Conservation (phyloP, 768 basidiomycete species). For the Mycena capillaripes region DNA sequence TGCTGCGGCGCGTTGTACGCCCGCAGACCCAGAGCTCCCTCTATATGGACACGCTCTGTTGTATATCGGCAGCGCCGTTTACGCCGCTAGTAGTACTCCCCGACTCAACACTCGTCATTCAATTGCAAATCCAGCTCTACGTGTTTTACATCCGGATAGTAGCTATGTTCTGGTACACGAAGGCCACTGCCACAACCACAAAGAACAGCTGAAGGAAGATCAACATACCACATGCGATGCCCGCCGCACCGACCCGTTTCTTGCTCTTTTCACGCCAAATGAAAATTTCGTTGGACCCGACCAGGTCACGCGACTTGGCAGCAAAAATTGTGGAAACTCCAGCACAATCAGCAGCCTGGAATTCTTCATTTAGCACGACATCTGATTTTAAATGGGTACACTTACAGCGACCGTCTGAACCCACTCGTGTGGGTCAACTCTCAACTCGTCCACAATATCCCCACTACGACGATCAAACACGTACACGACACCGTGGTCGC, state of each 20-base stretch:
- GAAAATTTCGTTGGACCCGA: slow-evolving; percentile 17
- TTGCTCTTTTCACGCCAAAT: slow-evolving; percentile 25
- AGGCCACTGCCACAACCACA: slow-evolving; percentile 8
- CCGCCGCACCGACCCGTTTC: slow-evolving; percentile 13
- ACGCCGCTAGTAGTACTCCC: neutral
- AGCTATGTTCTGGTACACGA: slow-evolving; percentile 14
- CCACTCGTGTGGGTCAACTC: slow-evolving; percentile 26
- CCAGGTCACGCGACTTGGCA: slow-evolving; percentile 26
- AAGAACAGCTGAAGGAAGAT: slow-evolving; percentile 25
- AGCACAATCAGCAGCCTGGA: slow-evolving; percentile 27
- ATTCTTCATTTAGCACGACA: slow-evolving; percentile 6
- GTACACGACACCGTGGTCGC: slow-evolving; percentile 39
- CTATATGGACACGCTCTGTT: slow-evolving; percentile 15
- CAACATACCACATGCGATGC: slow-evolving; percentile 9
- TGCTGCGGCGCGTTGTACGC: slow-evolving; percentile 19
- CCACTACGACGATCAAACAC: slow-evolving; percentile 32
- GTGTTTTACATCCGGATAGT: slow-evolving; percentile 2
- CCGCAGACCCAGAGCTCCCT: slow-evolving; percentile 3
- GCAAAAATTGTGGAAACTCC: slow-evolving; percentile 26
- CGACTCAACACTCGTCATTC: neutral
- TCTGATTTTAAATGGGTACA: slow-evolving; percentile 7
- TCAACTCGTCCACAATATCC: slow-evolving; percentile 28
- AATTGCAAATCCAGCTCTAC: neutral
- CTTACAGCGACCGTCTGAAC: slow-evolving; percentile 32
- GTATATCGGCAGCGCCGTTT: slow-evolving; percentile 21